A percentile compares a stretch with the other conserved stretches of the same genome.
phyloP scores from a whole-genome alignment of 1,284 basidiomycete genomes.

The Trametes hirsuta region DNA sequence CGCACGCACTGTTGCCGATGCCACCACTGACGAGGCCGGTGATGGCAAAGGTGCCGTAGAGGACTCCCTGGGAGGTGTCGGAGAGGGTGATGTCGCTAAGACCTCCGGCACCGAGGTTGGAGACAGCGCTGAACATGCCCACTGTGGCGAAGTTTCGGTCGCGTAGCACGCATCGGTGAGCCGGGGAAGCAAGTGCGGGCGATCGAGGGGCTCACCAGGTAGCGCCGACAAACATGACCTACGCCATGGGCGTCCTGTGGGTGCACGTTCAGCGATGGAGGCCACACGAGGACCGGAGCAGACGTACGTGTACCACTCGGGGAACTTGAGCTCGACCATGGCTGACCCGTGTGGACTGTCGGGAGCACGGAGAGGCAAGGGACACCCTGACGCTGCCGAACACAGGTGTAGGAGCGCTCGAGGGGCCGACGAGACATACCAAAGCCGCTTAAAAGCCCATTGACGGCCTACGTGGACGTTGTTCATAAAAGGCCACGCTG shows the following conservation, averaged over 20 bases:
- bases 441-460: no score
- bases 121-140: conserved; percentile 56
- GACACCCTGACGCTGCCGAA: background rate
- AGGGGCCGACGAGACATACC: no score
- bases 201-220: conserved; percentile 39
- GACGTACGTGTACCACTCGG: conserved; percentile 37
- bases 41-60: conserved; percentile 49
- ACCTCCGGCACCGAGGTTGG: conserved; percentile 51
- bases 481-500: no score
- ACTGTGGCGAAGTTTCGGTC: conserved; percentile 41
- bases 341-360: conserved; percentile 2
- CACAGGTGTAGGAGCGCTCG: no score
- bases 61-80: conserved; percentile 47
- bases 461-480: no score
- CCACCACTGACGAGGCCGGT: conserved; percentile 51
- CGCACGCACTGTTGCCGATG: conserved; percentile 46
- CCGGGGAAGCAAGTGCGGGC: conserved; percentile 1
- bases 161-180: background rate
- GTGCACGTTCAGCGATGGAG: background rate
- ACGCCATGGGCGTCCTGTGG: conserved; percentile 41
- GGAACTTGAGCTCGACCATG: conserved; percentile 32
- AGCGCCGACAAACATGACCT: conserved; percentile 47
- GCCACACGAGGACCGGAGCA: background rate
- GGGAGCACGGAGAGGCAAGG: background rate
- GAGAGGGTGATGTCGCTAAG: conserved; percentile 44